Conservation (phyloP, 768 basidiomycete species). For the Astraeus odoratus region DNA sequence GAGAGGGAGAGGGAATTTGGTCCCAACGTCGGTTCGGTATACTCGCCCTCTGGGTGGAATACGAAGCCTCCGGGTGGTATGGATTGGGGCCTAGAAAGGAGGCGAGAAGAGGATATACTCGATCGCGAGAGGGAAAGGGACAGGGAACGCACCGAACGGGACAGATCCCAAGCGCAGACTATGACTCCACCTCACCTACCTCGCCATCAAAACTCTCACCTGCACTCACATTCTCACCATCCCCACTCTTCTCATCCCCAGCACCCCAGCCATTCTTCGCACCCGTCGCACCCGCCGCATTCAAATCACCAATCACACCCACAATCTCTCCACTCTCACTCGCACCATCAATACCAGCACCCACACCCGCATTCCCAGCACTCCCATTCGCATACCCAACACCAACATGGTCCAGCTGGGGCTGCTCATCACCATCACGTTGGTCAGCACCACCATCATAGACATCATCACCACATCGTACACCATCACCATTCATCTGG, state of each 20-base stretch:
- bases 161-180: conserved; percentile 17
- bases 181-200: conserved; percentile 19
- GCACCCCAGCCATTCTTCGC: conserved; percentile 9
- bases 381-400: conserved; percentile 29
- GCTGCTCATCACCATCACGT: conserved; percentile 22
- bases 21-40: conserved; percentile 14
- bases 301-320: conserved; percentile 20
- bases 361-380: conserved; percentile 22
- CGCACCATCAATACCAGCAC: conserved; percentile 30
- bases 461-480: conserved; percentile 37
- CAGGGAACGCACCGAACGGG: conserved; percentile 14
- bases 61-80: conserved; percentile 28
- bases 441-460: conserved; percentile 34
- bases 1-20: conserved; percentile 22
- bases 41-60: conserved; percentile 20
- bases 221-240: conserved; percentile 30
- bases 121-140: conserved; percentile 27
- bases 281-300: conserved; percentile 24
- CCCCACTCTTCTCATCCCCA: conserved; percentile 10
- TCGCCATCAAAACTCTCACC: conserved; percentile 29
- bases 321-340: conserved; percentile 16
- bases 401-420: conserved; percentile 21
- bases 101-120: conserved; percentile 30
- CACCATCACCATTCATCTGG: conserved; percentile 45
- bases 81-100: conserved; percentile 27